Base-by-base conservation (phyloP, 2,329 filamentous ascomycete species). In the Tympanopsis confertula region DNA sequence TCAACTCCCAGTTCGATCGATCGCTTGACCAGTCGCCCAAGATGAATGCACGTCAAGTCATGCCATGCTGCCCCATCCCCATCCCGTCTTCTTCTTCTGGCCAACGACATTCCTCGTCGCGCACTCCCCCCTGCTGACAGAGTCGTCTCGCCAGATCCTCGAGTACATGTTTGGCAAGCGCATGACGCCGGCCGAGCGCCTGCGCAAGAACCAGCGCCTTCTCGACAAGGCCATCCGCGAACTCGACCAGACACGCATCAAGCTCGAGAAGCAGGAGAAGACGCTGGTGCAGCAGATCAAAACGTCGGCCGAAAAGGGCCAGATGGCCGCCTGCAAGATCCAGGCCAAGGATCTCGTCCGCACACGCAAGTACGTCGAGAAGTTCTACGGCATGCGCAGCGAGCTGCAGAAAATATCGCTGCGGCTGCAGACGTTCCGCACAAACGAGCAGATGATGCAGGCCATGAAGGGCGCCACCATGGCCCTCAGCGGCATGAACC, bases 381-480 rank as follows among this genome's bases (percentile, higher is more conserved):
- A 96, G 62, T 98, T 98, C 65, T 96, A 95, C 56, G 82, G 86
- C 53, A 96, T 98, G 89, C 80, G 87, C 48, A 96, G 89, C 47
- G 88, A 96, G 59, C 65, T 98, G 46, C 91, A 98, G 57, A 91
- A 94, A 46, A 94, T 98, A 48, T 94, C 86, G 13, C 65, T 98
- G 39, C 78, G 89, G 35, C 88, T 98, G 54, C 51, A 94, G 86
- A 98, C 91, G 36, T 89, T 96, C 46, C 80, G 91, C 46, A 95
- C 88, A 47, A 98, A 98, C 60, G 91, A 98, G 60, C 89, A 96
- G 62, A 98, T 98, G 91, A 95, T 95, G 88, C 86, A 94, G 61
- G 91, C 88, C 5, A 96, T 98, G 91, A 98, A 95, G 62, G 91
- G 91, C 22, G 91, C 91, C 4, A 96, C 91, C 1, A 79, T 82